phyloP scores from a whole-genome alignment of 768 basidiomycete species.

The Cyclocybe aegerita region DNA sequence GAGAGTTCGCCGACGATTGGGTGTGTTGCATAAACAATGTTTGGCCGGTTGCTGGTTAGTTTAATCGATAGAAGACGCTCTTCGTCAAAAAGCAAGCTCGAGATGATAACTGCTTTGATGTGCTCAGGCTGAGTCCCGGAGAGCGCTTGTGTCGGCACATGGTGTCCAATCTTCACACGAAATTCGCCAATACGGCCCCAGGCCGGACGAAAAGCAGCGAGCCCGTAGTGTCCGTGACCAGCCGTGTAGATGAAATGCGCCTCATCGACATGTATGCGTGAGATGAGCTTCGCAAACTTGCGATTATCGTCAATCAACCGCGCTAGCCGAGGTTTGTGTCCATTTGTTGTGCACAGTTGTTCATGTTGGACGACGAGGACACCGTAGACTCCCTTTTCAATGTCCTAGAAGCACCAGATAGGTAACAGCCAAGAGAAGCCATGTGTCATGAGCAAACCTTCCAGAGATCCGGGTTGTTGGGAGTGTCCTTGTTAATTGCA shows the following conservation, averaged over 20 bases:
- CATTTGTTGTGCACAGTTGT: constrained; percentile 7
- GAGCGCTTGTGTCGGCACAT: constrained; percentile 10
- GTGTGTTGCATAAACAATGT: constrained; percentile 14
- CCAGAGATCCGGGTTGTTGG: constrained; percentile 14
- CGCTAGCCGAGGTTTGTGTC: constrained; percentile 10
- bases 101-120: constrained; percentile 14
- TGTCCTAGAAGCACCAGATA: too few species aligned
- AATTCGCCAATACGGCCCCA: constrained; percentile 19
- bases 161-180: constrained; percentile 5
- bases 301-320: neutral
- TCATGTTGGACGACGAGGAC: constrained; percentile 8
- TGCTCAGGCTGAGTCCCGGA: constrained; percentile 24
- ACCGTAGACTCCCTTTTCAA: constrained; percentile 8
- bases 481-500: constrained; percentile 22
- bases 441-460: constrained; percentile 16
- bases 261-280: constrained; percentile 25
- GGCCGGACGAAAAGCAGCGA: constrained; percentile 22
- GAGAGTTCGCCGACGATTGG: constrained; percentile 9
- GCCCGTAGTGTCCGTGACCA: constrained; percentile 16
- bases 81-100: constrained; percentile 10
- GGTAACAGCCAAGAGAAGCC: too few species aligned
- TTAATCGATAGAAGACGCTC: constrained; percentile 5
- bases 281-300: too few species aligned
- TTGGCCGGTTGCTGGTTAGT: constrained; percentile 11
- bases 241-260: constrained; percentile 21